Conservation (phyloP, 2,329 filamentous ascomycete species). For the Arachnomyces sp. region DNA sequence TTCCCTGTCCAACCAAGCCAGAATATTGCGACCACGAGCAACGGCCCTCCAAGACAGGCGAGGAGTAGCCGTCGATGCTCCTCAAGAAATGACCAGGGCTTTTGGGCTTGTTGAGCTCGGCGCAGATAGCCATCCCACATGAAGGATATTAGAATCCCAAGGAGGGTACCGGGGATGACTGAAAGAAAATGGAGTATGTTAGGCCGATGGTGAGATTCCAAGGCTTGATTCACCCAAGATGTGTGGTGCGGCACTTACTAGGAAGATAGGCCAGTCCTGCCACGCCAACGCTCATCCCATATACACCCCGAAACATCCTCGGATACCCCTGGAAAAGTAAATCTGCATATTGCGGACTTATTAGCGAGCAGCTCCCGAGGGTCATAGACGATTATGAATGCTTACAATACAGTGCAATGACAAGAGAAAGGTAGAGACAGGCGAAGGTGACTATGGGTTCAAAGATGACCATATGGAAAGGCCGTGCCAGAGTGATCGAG, state of each 20-base stretch:
- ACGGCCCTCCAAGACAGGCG: conserved; percentile 61
- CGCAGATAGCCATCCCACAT: conserved; percentile 5
- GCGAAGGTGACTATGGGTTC: conserved; percentile 20
- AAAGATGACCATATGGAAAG: conserved; percentile 17
- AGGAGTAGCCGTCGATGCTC: conserved; percentile 60
- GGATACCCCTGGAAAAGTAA: conserved; percentile 15
- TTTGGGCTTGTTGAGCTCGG: background rate
- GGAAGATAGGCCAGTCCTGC: conserved; percentile 12
- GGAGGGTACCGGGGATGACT: conserved; percentile 1
- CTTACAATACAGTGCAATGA: conserved; percentile 14
- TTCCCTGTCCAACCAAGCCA: conserved; percentile 35
- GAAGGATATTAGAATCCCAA: conserved; percentile 6
- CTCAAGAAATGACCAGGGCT: conserved; percentile 1
- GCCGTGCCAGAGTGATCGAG: conserved; percentile 16
- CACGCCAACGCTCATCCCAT: conserved; percentile 11
- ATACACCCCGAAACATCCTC: conserved; percentile 15
- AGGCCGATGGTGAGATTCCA: no score
- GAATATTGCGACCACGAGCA: conserved; percentile 45
- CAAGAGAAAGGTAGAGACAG: conserved; percentile 19
- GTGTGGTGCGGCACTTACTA: conserved; percentile 6
- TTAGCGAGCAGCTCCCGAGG: conserved; percentile 12
- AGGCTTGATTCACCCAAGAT: background rate
- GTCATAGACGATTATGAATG: conserved; percentile 6
- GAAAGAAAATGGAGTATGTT: no score
- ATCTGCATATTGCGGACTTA: conserved; percentile 6